Conservation (phyloP, 148 eudicot species). For the Polygonum aviculare region DNA sequence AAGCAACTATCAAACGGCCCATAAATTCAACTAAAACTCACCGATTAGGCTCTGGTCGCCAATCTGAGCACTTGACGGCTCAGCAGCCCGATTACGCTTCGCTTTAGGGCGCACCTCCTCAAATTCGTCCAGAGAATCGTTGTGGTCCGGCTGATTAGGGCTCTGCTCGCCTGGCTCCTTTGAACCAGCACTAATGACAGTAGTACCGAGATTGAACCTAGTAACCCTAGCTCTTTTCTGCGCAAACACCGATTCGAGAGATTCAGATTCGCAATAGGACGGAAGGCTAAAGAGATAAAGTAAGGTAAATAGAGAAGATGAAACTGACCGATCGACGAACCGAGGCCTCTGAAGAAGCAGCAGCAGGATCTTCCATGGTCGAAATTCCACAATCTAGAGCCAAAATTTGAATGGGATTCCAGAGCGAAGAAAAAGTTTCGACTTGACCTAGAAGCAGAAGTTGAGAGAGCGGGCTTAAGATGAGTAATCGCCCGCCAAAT, state of each 20-base stretch:
- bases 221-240: constrained; percentile 63
- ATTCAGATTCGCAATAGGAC: background rate
- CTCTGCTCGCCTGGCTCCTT: constrained; percentile 23
- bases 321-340: constrained; percentile 50
- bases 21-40: constrained; percentile 8
- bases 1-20: background rate
- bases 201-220: constrained; percentile 14
- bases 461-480: background rate
- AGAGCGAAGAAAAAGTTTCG: background rate
- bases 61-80: constrained; percentile 21
- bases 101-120: constrained; percentile 54
- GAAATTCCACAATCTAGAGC: background rate
- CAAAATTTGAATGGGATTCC: background rate
- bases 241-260: background rate
- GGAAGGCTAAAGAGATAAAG: background rate
- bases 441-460: constrained; percentile 9
- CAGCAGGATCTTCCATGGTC: constrained; percentile 42
- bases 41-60: constrained; percentile 50
- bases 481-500: constrained; percentile 1
- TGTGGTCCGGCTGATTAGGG: constrained; percentile 38
- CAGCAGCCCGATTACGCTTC: constrained; percentile 49
- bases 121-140: constrained; percentile 54
- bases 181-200: constrained; percentile 1
- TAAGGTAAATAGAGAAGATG: background rate
- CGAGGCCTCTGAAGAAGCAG: constrained; percentile 31